These are phyloP conservation scores for Xylariaceae sp. DNA, from an alignment of 2,329 filamentous ascomycete genomes.

Conservation along the genomic window DNA sequence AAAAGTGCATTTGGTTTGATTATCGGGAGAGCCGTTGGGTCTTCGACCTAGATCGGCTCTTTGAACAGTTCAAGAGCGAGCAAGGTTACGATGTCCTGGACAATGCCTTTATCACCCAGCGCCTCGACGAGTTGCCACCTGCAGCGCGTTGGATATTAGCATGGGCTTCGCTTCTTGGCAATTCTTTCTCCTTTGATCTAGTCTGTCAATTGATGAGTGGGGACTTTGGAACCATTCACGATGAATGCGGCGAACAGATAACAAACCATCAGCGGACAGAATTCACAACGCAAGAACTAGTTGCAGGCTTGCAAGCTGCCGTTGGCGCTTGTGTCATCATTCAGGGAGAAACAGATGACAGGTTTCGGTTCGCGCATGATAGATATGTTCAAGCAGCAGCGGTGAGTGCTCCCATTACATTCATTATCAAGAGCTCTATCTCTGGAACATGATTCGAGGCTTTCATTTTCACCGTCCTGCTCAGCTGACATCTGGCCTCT, in stretches of 20 bases:
- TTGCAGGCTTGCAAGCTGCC: constrained; percentile 76
- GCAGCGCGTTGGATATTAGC: constrained; percentile 74
- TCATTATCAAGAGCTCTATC: background rate
- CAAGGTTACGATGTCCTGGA: constrained; percentile 76
- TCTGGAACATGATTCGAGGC: background rate
- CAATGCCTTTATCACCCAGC: constrained; percentile 74
- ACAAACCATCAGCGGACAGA: constrained; percentile 37
- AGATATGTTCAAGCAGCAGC: constrained; percentile 75
- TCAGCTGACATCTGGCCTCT: constrained; percentile 9
- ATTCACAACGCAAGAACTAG: constrained; percentile 63
- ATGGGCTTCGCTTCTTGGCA: constrained; percentile 82
- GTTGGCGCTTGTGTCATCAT: constrained; percentile 78
- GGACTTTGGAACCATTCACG: constrained; percentile 61
- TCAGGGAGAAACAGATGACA: constrained; percentile 77
- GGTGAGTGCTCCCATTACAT: constrained; percentile 11
- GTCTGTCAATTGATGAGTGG: constrained; percentile 73
- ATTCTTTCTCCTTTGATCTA: constrained; percentile 77
- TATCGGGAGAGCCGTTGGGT: constrained; percentile 80
- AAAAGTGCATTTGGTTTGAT: constrained; percentile 86
- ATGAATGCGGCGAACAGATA: constrained; percentile 32
- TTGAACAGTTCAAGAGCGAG: constrained; percentile 76
- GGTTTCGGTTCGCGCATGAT: constrained; percentile 85
- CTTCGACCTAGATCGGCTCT: constrained; percentile 80
- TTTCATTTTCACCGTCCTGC: too few species aligned
- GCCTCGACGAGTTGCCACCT: constrained; percentile 70